A percentile compares a stretch with the other conserved stretches of the same genome.
These are phyloP conservation scores for Yamadazyma atmosphaerica DNA, from an alignment of 1,139 yeast genomes.

Conservation along the genomic window DNA sequence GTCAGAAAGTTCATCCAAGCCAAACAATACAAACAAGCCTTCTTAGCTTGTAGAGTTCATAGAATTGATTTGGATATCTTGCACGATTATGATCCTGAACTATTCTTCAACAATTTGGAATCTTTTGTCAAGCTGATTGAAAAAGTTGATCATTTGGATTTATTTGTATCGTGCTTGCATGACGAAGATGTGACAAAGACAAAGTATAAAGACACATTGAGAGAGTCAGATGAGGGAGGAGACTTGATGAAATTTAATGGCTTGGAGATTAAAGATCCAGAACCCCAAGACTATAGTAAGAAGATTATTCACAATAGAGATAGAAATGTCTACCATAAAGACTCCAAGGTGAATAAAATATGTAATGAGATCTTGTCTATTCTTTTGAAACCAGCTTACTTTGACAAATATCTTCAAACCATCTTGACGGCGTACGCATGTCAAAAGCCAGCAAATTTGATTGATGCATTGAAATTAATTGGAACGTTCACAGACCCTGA, in stretches of 20 bases:
- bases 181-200: conserved; percentile 86
- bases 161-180: conserved; percentile 81
- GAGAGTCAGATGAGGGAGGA: conserved; percentile 20
- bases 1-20: conserved; percentile 69
- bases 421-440: conserved; percentile 91
- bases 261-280: conserved; percentile 6
- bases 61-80: conserved; percentile 88
- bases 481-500: conserved; percentile 46
- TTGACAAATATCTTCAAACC: conserved; percentile 66
- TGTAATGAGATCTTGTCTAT: conserved; percentile 70
- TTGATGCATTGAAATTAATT: conserved; percentile 68
- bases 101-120: conserved; percentile 64
- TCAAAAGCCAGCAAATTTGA: conserved; percentile 82
- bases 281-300: conserved; percentile 13
- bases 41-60: conserved; percentile 82
- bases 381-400: conserved; percentile 52
- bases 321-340: conserved; percentile 28
- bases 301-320: conserved; percentile 34
- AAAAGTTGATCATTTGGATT: conserved; percentile 74
- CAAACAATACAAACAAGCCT: conserved; percentile 67
- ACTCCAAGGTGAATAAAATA: conserved; percentile 71
- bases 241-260: conserved; percentile 4
- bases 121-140: conserved; percentile 71
- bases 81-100: conserved; percentile 79
- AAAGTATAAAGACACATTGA: conserved; percentile 74